Evolutionary conservation across 129 eudicot species (phyloP), one percentile per base, ranked within the genome.

Genomic region (Artemisia tridentata): DNA sequence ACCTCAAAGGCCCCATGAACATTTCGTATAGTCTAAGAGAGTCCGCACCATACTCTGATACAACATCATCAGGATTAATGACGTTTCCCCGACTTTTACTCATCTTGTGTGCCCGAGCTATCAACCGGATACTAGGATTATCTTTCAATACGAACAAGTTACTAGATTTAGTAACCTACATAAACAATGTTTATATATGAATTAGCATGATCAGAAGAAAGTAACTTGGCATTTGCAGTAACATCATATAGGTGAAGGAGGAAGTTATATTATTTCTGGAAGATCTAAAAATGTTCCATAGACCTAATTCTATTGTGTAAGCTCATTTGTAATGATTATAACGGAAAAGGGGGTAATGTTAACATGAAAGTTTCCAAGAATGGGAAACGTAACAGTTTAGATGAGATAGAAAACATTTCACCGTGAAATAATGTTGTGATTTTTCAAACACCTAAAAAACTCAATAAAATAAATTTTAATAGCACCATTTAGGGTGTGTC

Each of bases 1-100:
- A 93, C 99, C 99, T 85, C 67, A 93, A 75, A 78, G 99, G 99
- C 50, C 99, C 99, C 99, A 90, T 93, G 82, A 93, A 93, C 99
- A 93, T 93, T 80, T 93, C 99, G 71, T 93, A 93, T 71, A 93
- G 79, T 50, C 99, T 88, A 65, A 93, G 96, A 60, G 99, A 87
- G 72, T 93, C 99, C 43, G 99, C 99, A 80, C 99, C 99, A 25
- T 83, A 93, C 69, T 85, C 91, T 11, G 80, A 79, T 51, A 93
- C 93, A 63, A 93, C 97, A 82, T 93, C 99, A 68, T 93, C 99
- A 31, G 99, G 99, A 73, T 93, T 93, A 68, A 93, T 63, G 11
- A 90, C 99, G 79, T 93, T 93, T 63, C 99, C 97, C 80, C 95
- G 77, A 76, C 99, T 93, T 82, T 93, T 93, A 81, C 99, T 93